Evolutionary conservation across 2,329 filamentous ascomycete species (phyloP), one percentile per base, ranked within the genome.

Genomic region (Mycosphaerella arachidis): DNA sequence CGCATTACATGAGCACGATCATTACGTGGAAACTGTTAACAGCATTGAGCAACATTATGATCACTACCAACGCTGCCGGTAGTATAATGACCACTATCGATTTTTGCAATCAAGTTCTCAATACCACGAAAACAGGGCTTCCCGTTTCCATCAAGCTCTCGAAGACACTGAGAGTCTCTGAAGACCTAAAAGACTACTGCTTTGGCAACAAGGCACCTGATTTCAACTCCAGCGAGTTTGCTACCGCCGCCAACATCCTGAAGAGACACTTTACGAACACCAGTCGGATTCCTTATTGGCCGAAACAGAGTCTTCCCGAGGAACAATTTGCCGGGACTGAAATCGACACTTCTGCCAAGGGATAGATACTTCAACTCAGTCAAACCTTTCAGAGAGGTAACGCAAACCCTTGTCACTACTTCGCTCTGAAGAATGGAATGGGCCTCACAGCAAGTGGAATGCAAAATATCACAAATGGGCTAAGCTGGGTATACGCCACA

Each of bases 401-500:
- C 0, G 89, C 90, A 0, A 83, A 89, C 0, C 88, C 91, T 0
- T 89, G 89, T 0, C 91, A 94, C 70, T 96, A 96, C 71, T 87
- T 92, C 0, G 76, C 84, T 29, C 16, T 62, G 6, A 48, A 61
- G 16, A 58, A 60, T 18, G 58, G 48, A 3, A 58, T 57, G 24
- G 13, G 48, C 8, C 46, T 57, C 46, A 46, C 46, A 12, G 40
- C 50, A 6, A 18, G 37, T 16, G 6, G 45, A 20, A 8, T 35
- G 31, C 31, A 35, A 12, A 35, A 9, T 8, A 35, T 35, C 31
- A 35, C 4, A 8, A 2, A 35, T 12, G 12, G 31, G 7, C 31
- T 35, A 4, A 35, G 31, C 63, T 72, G 67, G 63, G 64, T 68
- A 1, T 76, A 72, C 57, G 70, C 67, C 12, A 67, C 71, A 0